A percentile compares a stretch with the other conserved stretches of the same genome.
Evolutionary conservation across 768 basidiomycete genomes (phyloP).

Genomic region (Guyanaporus albipodus): DNA sequence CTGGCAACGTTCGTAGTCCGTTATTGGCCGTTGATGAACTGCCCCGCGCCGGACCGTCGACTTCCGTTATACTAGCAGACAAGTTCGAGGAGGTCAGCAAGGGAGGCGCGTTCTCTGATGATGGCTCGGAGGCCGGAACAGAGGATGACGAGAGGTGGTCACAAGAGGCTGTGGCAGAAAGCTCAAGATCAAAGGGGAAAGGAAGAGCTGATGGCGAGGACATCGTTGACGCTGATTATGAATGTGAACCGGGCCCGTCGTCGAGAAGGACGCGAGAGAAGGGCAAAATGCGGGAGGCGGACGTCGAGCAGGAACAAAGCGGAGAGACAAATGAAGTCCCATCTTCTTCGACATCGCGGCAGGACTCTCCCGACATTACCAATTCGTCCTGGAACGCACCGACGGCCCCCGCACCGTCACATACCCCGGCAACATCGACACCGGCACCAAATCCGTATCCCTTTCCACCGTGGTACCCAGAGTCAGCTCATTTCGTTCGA

Average conservation of each 20-base stretch:
- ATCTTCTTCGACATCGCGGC: conserved; percentile 12
- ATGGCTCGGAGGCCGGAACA: conserved; percentile 7
- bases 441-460: conserved; percentile 56
- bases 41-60: conserved; percentile 2
- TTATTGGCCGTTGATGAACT: neutral
- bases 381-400: conserved; percentile 8
- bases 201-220: conserved; percentile 20
- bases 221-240: conserved; percentile 9
- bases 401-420: neutral
- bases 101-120: neutral
- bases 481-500: conserved; percentile 71
- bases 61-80: neutral
- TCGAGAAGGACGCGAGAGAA: conserved; percentile 14
- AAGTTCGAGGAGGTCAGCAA: neutral
- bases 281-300: conserved; percentile 21
- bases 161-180: conserved; percentile 16
- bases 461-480: conserved; percentile 65
- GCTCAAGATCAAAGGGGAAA: conserved; percentile 24
- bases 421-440: neutral
- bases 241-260: conserved; percentile 8
- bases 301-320: conserved; percentile 6
- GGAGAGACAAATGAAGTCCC: conserved; percentile 8
- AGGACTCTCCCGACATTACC: neutral
- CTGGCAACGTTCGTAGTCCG: neutral
- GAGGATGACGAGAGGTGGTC: conserved; percentile 24